phyloP scores from a whole-genome alignment of 257 asterid species.

The Fraxinus excelsior region DNA sequence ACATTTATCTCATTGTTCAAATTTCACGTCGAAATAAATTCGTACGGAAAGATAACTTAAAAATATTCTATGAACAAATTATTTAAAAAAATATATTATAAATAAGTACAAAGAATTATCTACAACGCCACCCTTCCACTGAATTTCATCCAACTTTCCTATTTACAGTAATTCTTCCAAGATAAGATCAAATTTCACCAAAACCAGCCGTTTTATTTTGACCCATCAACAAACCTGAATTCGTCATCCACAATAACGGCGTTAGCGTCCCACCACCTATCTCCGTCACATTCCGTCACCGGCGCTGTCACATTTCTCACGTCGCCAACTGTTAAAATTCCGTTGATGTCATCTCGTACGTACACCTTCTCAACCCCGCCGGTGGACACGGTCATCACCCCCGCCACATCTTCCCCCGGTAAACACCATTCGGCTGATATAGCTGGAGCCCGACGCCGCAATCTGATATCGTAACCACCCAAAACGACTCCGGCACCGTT shows the following conservation, averaged over 20 bases:
- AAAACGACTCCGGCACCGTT: slow-evolving; percentile 50
- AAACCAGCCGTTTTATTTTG: not conserved
- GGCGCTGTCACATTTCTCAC: slow-evolving; percentile 63
- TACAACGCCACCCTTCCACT: not conserved
- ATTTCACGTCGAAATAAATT: no score
- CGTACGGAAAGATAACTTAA: no score
- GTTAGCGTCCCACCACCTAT: slow-evolving; percentile 75
- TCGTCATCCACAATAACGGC: slow-evolving; percentile 5
- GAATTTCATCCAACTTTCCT: not conserved
- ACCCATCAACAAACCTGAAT: not conserved
- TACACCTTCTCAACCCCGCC: slow-evolving; percentile 50
- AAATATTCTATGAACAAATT: no score
- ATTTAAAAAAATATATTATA: no score
- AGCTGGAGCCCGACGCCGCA: slow-evolving; percentile 51
- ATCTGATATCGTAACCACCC: slow-evolving; percentile 63
- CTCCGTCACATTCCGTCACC: slow-evolving; percentile 55
- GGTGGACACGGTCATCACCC: slow-evolving; percentile 1
- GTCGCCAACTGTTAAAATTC: slow-evolving; percentile 72
- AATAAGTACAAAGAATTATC: not conserved
- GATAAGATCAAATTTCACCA: not conserved
- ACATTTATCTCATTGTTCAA: no score
- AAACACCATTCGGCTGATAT: slow-evolving; percentile 64
- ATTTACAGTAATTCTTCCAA: no score
- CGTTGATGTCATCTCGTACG: slow-evolving; percentile 57
- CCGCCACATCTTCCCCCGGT: slow-evolving; percentile 23